Evolutionary conservation across 768 basidiomycete genomes (phyloP), one percentile per base, ranked within the genome.

Genomic region (Clathrus columnatus): DNA sequence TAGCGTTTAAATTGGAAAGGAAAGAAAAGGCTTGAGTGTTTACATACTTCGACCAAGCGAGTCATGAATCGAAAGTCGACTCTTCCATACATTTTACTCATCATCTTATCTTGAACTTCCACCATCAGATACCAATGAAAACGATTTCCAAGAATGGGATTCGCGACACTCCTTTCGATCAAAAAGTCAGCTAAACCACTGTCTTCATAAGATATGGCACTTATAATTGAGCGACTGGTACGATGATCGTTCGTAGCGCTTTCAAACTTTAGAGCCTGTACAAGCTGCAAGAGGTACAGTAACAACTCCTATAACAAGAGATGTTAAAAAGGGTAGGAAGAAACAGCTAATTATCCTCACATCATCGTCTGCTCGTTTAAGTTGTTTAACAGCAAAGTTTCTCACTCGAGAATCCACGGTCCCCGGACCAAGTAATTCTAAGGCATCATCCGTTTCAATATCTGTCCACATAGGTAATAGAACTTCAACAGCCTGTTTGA

Each of bases 41-140:
- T 62, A 57, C 72, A 17, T 61, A 91, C 93, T 79, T 96, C 89
- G 7, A 88, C 72, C 28, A 98, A 82, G 68, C 87, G 85, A 63
- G 79, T 83, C 81, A 91, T 86, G 64, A 92, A 98, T 59, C 86
- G 87, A 73, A 82, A 94, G 5, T 90, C 89, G 6, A 96, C 90
- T 42, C 84, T 78, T 4, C 86, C 91, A 61, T 93, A 98, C 87
- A 95, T 92, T 73, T 91, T 93, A 3, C 89, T 88, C 67, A 91
- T 82, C 21, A 83, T 74, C 57, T 83, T 82, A 64, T 93, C 91
- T 63, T 93, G 90, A 17, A 92, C 84, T 66, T 98, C 96, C 4
- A 98, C 94, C 82, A 93, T 92, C 54, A 98, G 82, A 63, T 98
- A 99, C 96, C 96, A 98, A 66, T 95, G 88, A 60, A 98, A 74